Evolutionary conservation across 495 filamentous ascomycete genomes (phyloP), one percentile per base, ranked within the genome.

Genomic region (Talaromyces liani): DNA sequence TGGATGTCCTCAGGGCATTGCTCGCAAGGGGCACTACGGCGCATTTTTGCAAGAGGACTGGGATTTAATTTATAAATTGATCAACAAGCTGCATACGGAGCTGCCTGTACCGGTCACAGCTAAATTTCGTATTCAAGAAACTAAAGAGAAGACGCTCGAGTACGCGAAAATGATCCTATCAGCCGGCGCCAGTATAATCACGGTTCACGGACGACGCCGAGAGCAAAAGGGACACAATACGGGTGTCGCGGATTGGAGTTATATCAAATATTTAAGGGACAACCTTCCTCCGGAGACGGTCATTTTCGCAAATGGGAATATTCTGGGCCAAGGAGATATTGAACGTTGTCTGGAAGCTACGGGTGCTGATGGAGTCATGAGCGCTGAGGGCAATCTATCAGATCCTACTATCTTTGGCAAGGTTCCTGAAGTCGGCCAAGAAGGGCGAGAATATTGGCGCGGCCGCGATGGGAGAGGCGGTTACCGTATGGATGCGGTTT

Each of bases 181-280:
- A 4, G 93, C 95, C 8, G 94, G 95, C 14, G 94, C 93, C 10
- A 96, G 89, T 70, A 90, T 97, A 34, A 82, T 98, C 57, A 92
- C 94, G 0, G 90, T 98, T 0, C 94, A 99, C 79, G 94, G 94
- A 16, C 81, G 94, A 39, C 82, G 82, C 61, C 80, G 95, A 65
- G 92, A 98, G 63, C 94, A 97, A 70, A 98, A 98, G 75, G 93
- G 95, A 2, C 94, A 99, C 70, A 87, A 93, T 68, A 99, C 95
- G 0, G 94, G 95, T 0, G 68, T 98, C 29, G 94, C 94, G 4
- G 93, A 98, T 75, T 99, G 94, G 95, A 82, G 76, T 29, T 82
- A 87, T 59, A 86, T 99, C 59, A 82, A 87, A 25, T 95, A 89
- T 66, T 77, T 99, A 57, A 83, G 95, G 51, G 87, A 96, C 36